Base-by-base conservation (phyloP, 371 early-diverging fungal genomes). In the Apophysomyces trapeziformis region DNA sequence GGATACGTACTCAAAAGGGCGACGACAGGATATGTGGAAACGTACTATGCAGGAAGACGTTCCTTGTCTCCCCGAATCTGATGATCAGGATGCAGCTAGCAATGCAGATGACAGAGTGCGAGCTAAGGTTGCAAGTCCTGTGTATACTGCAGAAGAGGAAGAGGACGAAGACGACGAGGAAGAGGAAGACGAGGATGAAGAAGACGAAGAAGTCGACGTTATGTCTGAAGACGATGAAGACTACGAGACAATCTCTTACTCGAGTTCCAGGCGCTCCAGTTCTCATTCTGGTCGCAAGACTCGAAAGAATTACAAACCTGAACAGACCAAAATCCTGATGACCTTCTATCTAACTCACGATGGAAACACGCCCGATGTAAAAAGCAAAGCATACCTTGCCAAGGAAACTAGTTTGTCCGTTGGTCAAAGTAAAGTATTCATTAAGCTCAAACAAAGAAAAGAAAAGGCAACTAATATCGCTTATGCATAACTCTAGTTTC, bases 281-380 rank as follows among this genome's bases (percentile, higher is more conserved):
- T 9, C 9, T 21, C 54, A 50, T 21, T 21, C 54, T 9, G 54
- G 54, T 9, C 54, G 54, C 54, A 76, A 69, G 58, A 75, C 72
- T 2, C 72, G 81, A 21, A 72, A 80, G 46, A 80, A 80, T 37
- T 76, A 80, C 36, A 62, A 62, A 13, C 46, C 60, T 12, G 69
- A 76, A 11, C 70, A 66, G 4, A 75, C 76, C 7, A 64, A 56
- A 5, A 36, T 71, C 1, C 58, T 80, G 26, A 80, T 80, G 81
- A 62, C 73, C 39, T 80, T 76, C 73, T 80, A 70, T 57, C 56
- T 80, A 1, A 12, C 39, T 1, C 63, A 77, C 36, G 66, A 68
- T 56, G 81, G 81, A 7, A 63, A 61, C n/a, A 58, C 74, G 8
- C 81, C 81, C 7, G 68, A 67, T 37, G 62, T 38, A 36, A 38